A percentile compares a stretch with the other conserved stretches of the same genome.
These are phyloP conservation scores for Boletus coccyginus DNA, from an alignment of 768 basidiomycete genomes.

Conservation along the genomic window DNA sequence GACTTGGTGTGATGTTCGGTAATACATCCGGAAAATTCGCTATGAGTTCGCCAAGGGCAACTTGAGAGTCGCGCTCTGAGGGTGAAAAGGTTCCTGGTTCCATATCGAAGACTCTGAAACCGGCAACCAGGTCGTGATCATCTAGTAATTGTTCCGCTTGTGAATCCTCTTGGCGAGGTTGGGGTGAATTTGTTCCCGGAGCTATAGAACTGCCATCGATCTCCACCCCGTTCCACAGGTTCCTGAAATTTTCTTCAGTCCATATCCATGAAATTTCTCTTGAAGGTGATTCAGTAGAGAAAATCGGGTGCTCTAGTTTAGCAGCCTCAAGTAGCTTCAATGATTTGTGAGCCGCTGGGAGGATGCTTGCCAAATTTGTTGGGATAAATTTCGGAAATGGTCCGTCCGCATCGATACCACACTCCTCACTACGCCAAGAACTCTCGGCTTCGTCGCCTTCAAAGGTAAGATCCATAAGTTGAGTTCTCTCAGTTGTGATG, in stretches of 20 bases:
- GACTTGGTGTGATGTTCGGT: constrained; percentile 62
- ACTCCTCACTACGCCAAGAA: constrained; percentile 39
- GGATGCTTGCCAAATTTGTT: constrained; percentile 42
- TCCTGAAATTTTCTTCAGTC: constrained; percentile 22
- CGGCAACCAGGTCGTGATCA: constrained; percentile 37
- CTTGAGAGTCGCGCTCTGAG: constrained; percentile 17
- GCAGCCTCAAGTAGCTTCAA: constrained; percentile 62
- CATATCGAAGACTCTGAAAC: constrained; percentile 60
- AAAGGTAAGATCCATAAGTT: constrained; percentile 15
- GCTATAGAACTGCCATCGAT: background rate
- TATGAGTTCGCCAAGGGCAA: constrained; percentile 48
- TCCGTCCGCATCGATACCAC: constrained; percentile 38
- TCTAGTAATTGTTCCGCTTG: background rate
- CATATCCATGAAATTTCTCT: constrained; percentile 51
- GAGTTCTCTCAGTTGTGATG: constrained; percentile 10
- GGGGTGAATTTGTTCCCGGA: background rate
- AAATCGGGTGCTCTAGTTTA: constrained; percentile 58
- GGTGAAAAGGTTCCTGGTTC: constrained; percentile 52
- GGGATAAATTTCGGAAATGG: constrained; percentile 67
- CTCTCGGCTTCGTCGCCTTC: constrained; percentile 36
- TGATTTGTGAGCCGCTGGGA: constrained; percentile 69
- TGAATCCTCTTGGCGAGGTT: background rate
- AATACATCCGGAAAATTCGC: constrained; percentile 54
- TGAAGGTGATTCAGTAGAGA: constrained; percentile 34
- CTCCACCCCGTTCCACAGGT: constrained; percentile 6